Conservation (phyloP, 2,329 filamentous ascomycete species). For the Monosporascus sp. region DNA sequence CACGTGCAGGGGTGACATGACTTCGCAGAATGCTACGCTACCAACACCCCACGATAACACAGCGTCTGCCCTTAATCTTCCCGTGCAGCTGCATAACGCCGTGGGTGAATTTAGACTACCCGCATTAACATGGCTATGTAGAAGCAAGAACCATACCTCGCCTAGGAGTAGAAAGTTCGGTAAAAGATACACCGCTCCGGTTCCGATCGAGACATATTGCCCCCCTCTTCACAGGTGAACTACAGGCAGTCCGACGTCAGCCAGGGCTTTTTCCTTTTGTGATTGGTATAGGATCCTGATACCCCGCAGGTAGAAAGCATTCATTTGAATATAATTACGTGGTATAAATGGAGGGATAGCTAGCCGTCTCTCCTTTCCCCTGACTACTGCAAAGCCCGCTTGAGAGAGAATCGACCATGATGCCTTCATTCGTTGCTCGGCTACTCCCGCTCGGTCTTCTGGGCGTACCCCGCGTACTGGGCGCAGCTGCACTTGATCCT, state of each 20-base stretch:
- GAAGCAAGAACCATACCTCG: not conserved
- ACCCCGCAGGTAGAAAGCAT: too few relatives aligned
- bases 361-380: not conserved
- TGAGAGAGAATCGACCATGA: constrained; percentile 5
- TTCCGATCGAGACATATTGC: not conserved
- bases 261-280: not conserved
- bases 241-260: not conserved
- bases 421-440: constrained; percentile 12
- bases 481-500: constrained; percentile 24
- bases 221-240: not conserved
- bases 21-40: not conserved
- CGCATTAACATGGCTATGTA: too few relatives aligned
- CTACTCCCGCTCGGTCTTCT: constrained; percentile 12
- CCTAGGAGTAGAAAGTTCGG: not conserved
- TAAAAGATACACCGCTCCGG: not conserved
- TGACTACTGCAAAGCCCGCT: not conserved
- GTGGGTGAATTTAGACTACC: not conserved
- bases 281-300: too few relatives aligned
- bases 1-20: not conserved
- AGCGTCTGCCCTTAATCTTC: not conserved
- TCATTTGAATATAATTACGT: not conserved
- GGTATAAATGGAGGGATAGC: not conserved
- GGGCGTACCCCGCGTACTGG: constrained; percentile 8
- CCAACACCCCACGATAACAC: not conserved
- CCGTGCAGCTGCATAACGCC: not conserved